Percentiles rank a stretch among this genome's conserved stretches.
These are phyloP conservation scores for Medicago lupulina DNA, from an alignment of 306 rosid genomes.

Conservation along the genomic window DNA sequence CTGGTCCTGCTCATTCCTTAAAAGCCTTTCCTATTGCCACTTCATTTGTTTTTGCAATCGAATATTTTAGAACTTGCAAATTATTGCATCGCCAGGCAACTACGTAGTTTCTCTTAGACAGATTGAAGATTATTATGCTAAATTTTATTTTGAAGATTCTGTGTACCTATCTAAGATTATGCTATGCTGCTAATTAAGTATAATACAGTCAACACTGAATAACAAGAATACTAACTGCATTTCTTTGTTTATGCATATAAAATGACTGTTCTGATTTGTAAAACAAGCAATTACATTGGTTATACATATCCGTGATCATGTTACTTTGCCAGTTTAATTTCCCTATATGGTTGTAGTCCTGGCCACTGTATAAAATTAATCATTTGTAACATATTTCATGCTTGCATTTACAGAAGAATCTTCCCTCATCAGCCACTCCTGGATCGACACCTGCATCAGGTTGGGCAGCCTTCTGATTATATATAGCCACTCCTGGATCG, in stretches of 20 bases:
- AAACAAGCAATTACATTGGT: constrained; percentile 27
- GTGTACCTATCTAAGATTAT: constrained; percentile 8
- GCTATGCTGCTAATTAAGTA: constrained; percentile 14
- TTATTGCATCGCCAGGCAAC: constrained; percentile 10
- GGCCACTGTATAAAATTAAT: neutral
- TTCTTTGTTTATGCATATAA: neutral
- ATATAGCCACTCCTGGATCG: constrained; percentile 64
- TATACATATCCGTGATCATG: constrained; percentile 4
- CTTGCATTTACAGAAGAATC: constrained; percentile 68
- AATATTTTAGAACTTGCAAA: no score
- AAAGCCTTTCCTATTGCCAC: constrained; percentile 5
- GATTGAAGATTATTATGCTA: constrained; percentile 13
- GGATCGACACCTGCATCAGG: constrained; percentile 83
- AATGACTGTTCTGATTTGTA: neutral
- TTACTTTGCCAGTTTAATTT: constrained; percentile 21
- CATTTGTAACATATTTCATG: constrained; percentile 19
- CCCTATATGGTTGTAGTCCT: neutral
- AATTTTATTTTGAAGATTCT: constrained; percentile 29
- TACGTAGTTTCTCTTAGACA: no score
- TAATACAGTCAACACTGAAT: neutral
- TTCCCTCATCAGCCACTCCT: constrained; percentile 68
- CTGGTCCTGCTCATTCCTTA: constrained; percentile 19
- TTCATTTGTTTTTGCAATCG: no score
- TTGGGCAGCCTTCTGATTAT: constrained; percentile 97
- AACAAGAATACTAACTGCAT: constrained; percentile 6